A percentile compares a stretch with the other conserved stretches of the same genome.
Evolutionary conservation across 371 early-diverging fungal species (phyloP).

Genomic region (Mucor velutinosus): DNA sequence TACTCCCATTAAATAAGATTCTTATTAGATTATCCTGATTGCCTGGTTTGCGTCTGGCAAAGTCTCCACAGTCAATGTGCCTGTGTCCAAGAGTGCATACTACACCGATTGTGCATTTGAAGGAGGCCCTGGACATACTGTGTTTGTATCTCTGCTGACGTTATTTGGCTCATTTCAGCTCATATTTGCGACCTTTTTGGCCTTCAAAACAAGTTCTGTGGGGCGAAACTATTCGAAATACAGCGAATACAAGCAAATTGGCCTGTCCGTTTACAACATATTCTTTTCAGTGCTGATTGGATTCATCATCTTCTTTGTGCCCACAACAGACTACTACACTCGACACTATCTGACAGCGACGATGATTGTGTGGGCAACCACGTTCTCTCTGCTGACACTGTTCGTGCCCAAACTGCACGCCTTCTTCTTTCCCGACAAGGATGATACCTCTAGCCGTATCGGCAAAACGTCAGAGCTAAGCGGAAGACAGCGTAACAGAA

Average conservation of each 20-base stretch:
- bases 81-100: slow-evolving; percentile 37
- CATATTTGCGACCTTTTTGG: slow-evolving; percentile 53
- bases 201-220: slow-evolving; percentile 58
- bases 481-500: slow-evolving; percentile 8
- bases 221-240: slow-evolving; percentile 55
- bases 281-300: slow-evolving; percentile 58
- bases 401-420: slow-evolving; percentile 57
- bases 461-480: slow-evolving; percentile 35
- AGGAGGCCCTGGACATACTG: slow-evolving; percentile 26
- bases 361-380: slow-evolving; percentile 59
- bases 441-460: background rate
- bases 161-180: slow-evolving; percentile 42
- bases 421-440: slow-evolving; percentile 28
- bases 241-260: slow-evolving; percentile 63
- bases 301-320: slow-evolving; percentile 52
- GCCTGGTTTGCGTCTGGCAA: slow-evolving; percentile 43
- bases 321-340: slow-evolving; percentile 52
- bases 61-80: slow-evolving; percentile 32
- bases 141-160: slow-evolving; percentile 38
- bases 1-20: background rate
- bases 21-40: slow-evolving; percentile 38
- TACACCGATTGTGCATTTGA: slow-evolving; percentile 50
- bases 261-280: slow-evolving; percentile 62
- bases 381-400: slow-evolving; percentile 53
- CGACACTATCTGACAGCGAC: slow-evolving; percentile 55